These are phyloP conservation scores for Metschnikowia amazonensis DNA, from an alignment of 805 yeast genomes.

Conservation along the genomic window DNA sequence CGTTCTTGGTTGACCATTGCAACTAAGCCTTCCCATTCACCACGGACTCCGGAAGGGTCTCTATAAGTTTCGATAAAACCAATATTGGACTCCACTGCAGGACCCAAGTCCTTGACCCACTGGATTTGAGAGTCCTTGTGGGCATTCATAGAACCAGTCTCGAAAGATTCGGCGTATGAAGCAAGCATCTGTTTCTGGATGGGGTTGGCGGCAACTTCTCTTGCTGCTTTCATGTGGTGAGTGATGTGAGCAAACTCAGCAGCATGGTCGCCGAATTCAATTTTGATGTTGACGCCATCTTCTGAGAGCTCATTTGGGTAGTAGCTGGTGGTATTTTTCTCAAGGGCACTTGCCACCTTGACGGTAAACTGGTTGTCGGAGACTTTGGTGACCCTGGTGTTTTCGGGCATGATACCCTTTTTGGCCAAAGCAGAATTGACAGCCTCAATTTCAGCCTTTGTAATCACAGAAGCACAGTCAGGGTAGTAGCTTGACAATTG, in stretches of 20 bases:
- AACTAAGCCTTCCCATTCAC: conserved; percentile 91
- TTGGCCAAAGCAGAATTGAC: conserved; percentile 64
- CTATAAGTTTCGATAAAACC: conserved; percentile 93
- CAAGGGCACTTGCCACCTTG: conserved; percentile 62
- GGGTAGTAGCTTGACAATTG: conserved; percentile 74
- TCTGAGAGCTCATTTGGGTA: conserved; percentile 45
- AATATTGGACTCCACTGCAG: conserved; percentile 65
- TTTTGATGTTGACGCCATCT: conserved; percentile 37
- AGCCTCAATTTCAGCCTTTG: conserved; percentile 60
- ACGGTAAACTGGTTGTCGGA: conserved; percentile 49
- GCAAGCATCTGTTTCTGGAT: conserved; percentile 65
- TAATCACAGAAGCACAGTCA: conserved; percentile 33
- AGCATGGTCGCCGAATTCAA: conserved; percentile 77
- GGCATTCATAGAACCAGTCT: conserved; percentile 78
- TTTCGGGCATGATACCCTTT: conserved; percentile 68
- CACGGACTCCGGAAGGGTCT: conserved; percentile 87
- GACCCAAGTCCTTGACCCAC: conserved; percentile 87
- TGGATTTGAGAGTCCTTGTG: conserved; percentile 79
- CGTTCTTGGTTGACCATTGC: conserved; percentile 88
- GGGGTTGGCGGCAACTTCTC: conserved; percentile 64
- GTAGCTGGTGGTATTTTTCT: conserved; percentile 47
- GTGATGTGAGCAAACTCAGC: conserved; percentile 61
- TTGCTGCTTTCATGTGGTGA: conserved; percentile 53
- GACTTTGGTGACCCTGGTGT: conserved; percentile 66
- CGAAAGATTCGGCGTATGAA: conserved; percentile 64